Conservation (phyloP, 371 early-diverging fungal genomes). For the Zychaea mexicana region DNA sequence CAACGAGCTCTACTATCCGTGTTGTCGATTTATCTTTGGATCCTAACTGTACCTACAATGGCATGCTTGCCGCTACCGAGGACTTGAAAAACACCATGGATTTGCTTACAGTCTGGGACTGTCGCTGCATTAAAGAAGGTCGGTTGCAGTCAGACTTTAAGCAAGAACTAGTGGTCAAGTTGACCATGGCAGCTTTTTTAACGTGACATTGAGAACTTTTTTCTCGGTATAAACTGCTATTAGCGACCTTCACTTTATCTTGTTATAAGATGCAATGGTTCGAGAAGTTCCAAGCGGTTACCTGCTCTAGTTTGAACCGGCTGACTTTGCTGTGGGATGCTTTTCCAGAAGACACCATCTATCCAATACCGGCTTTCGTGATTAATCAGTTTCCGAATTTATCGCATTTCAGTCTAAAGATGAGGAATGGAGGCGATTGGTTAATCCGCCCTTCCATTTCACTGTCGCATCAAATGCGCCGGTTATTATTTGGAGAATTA, state of each 20-base stretch:
- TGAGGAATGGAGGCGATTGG: neutral
- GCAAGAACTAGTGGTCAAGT: too few relatives aligned
- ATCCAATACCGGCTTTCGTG: neutral
- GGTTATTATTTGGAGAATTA: neutral
- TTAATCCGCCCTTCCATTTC: neutral
- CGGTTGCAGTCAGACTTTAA: too few relatives aligned
- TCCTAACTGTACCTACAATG: neutral
- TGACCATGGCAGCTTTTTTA: too few relatives aligned
- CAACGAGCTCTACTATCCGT: neutral
- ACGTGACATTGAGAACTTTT: too few relatives aligned
- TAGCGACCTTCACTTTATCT: neutral
- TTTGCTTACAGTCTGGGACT: neutral
- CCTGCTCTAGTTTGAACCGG: neutral
- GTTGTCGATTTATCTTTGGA: neutral
- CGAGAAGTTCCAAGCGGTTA: neutral
- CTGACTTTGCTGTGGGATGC: neutral
- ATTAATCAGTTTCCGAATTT: neutral
- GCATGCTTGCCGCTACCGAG: neutral
- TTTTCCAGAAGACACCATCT: neutral
- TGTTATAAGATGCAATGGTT: neutral
- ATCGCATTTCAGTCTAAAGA: neutral
- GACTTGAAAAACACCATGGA: neutral
- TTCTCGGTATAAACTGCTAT: too few relatives aligned
- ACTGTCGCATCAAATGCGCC: neutral
- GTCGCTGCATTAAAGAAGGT: neutral